Evolutionary conservation across 148 eudicot species (phyloP), one percentile per base, ranked within the genome.

Genomic region (Rheum nobile): DNA sequence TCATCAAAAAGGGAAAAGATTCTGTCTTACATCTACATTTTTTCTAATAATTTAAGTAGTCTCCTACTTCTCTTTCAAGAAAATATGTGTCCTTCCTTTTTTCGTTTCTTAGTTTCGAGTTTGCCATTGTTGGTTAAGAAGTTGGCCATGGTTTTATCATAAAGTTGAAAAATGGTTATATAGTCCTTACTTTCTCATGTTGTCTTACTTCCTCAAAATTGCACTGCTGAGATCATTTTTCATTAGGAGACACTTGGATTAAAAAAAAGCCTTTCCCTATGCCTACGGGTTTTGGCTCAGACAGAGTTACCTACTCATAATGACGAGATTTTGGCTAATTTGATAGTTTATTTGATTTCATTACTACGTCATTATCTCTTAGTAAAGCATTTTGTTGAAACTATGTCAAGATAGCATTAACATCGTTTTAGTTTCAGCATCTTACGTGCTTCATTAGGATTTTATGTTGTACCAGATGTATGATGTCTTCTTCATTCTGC

Each of bases 401-500:
- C 35, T 28, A 26, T 61, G 2, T 61, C 67, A 28, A 61, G 35
- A 29, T 29, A 59, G 67, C 67, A 59, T 17, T 28, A 61, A 13
- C 35, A 12, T 61, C 28, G 5, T 65, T 65, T 65, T 8, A 34
- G 39, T 31, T 34, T 65, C 70, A 65, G 70, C 70, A 6, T 65
- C 70, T 65, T 65, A 17, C 32, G 21, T 32, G 32, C 16, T 17
- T 65, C 39, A 34, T 65, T 28, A 26, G 21, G 21, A 32, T 31
- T 31, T 61, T 65, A 32, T 31, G 70, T 65, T 31, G 21, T 41
- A 65, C 21, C 21, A 4, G 48, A 71, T 41, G 21, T 71, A 38
- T 71, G 29, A 39, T 39, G 19, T 39, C 70, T 28, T 32, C 73
- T 72, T 34, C n/a, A 34, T 61, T 55, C 21, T 77, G 84, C 89